These are phyloP conservation scores for Falciphora oryzae DNA, from an alignment of 2,329 filamentous ascomycete genomes.

Conservation along the genomic window DNA sequence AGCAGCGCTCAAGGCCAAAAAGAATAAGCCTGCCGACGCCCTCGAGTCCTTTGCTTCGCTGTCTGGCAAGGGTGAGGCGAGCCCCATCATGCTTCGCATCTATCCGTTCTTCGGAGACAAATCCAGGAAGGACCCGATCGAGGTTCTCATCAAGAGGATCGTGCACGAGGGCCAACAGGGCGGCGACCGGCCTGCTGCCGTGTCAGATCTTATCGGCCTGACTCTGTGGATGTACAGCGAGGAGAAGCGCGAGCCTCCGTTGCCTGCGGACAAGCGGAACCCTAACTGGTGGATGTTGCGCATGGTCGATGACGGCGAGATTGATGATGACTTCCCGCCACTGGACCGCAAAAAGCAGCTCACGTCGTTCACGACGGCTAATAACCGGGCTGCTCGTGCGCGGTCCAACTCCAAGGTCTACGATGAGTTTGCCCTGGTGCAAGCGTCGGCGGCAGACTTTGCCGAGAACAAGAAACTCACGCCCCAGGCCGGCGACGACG, in stretches of 20 bases:
- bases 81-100: conserved; percentile 69
- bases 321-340: conserved; percentile 79
- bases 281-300: conserved; percentile 78
- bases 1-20: conserved; percentile 66
- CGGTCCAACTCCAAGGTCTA: conserved; percentile 70
- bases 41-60: conserved; percentile 72
- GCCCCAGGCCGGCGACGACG: conserved; percentile 57
- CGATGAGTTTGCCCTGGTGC: conserved; percentile 76
- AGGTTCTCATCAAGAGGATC: conserved; percentile 65
- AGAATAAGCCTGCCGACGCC: conserved; percentile 62
- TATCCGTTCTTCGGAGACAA: conserved; percentile 59
- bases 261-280: conserved; percentile 61
- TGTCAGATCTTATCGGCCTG: conserved; percentile 76
- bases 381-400: conserved; percentile 61
- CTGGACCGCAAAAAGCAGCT: conserved; percentile 68
- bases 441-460: conserved; percentile 63
- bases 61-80: conserved; percentile 72
- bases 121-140: conserved; percentile 59
- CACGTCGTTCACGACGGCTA: conserved; percentile 75
- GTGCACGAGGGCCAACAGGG: conserved; percentile 60
- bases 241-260: conserved; percentile 63
- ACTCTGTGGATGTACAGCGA: conserved; percentile 73
- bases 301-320: conserved; percentile 79
- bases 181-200: conserved; percentile 57
- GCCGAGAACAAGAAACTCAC: conserved; percentile 63